phyloP scores from a whole-genome alignment of 805 yeast species.

The Candida anglica region DNA sequence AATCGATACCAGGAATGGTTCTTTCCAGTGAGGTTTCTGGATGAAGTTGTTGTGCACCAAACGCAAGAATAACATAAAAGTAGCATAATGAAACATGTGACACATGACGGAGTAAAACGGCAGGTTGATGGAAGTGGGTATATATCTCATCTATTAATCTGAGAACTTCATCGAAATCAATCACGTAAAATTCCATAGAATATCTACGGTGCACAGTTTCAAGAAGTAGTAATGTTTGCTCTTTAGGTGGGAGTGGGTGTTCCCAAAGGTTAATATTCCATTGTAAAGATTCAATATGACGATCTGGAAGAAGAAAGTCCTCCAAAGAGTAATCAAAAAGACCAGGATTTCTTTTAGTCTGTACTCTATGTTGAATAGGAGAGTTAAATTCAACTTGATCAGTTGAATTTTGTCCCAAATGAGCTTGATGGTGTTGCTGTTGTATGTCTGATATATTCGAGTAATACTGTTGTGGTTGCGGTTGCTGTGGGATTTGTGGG shows the following conservation, averaged over 20 bases:
- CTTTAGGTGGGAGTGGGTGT: slow-evolving; percentile 20
- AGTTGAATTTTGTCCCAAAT: not conserved
- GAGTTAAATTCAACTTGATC: not conserved
- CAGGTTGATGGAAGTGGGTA: slow-evolving; percentile 5
- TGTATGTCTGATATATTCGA: too few relatives aligned
- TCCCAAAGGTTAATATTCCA: slow-evolving; percentile 12
- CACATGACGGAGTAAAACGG: slow-evolving; percentile 1
- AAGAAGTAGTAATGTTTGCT: slow-evolving; percentile 18
- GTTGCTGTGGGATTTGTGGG: slow-evolving; percentile 2
- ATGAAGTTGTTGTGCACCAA: slow-evolving; percentile 31
- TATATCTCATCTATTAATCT: slow-evolving; percentile 13
- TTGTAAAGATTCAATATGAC: slow-evolving; percentile 22
- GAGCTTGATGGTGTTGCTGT: not conserved
- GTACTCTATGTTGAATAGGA: slow-evolving; percentile 3
- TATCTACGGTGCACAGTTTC: slow-evolving; percentile 24
- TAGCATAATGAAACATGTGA: slow-evolving; percentile 20
- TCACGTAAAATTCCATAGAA: slow-evolving; percentile 31
- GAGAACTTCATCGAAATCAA: slow-evolving; percentile 19
- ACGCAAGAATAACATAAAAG: slow-evolving; percentile 31
- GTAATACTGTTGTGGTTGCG: not conserved
- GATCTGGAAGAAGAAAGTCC: slow-evolving; percentile 21
- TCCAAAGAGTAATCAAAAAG: slow-evolving; percentile 12
- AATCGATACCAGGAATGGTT: slow-evolving; percentile 30
- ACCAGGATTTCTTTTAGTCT: slow-evolving; percentile 1
- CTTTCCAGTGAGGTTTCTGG: slow-evolving; percentile 4